These are phyloP conservation scores for Haplosporangium gracile DNA, from an alignment of 192 early-diverging fungal species.

Conservation along the genomic window DNA sequence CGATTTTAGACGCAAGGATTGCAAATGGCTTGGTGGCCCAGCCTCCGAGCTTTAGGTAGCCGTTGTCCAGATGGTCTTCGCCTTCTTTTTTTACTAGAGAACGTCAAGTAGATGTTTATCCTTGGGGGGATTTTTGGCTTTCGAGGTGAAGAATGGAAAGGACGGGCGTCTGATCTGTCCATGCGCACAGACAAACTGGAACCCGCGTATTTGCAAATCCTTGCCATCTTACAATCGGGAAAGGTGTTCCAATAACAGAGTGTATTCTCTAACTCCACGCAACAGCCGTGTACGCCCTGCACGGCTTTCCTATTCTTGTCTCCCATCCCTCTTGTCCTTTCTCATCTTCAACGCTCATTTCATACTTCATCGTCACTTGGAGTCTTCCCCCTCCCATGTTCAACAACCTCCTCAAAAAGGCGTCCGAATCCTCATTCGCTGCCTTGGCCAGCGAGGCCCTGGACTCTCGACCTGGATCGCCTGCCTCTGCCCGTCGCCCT, in stretches of 20 bases:
- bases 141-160: background rate
- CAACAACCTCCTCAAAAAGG: slow-evolving; percentile 57
- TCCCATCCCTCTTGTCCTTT: background rate
- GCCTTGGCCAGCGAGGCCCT: slow-evolving; percentile 53
- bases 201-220: background rate
- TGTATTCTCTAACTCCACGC: background rate
- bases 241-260: background rate
- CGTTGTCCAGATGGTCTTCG: slow-evolving; percentile 41
- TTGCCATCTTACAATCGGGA: background rate
- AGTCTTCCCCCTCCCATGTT: slow-evolving; percentile 30
- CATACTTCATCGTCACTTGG: background rate
- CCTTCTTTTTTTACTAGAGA: background rate
- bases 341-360: background rate
- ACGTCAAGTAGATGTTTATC: background rate
- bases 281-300: too few species aligned
- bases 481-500: slow-evolving; percentile 26
- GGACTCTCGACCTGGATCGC: slow-evolving; percentile 54
- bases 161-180: background rate
- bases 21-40: slow-evolving; percentile 78
- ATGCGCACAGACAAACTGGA: background rate
- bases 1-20: slow-evolving; percentile 60
- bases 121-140: too few species aligned
- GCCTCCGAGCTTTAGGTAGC: slow-evolving; percentile 54
- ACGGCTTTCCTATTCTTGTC: background rate
- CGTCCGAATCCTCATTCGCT: slow-evolving; percentile 51